Percentiles rank a stretch among this genome's conserved stretches.
Evolutionary conservation across 2,329 filamentous ascomycete species (phyloP).

Genomic region (Trichoderma asperellum): DNA sequence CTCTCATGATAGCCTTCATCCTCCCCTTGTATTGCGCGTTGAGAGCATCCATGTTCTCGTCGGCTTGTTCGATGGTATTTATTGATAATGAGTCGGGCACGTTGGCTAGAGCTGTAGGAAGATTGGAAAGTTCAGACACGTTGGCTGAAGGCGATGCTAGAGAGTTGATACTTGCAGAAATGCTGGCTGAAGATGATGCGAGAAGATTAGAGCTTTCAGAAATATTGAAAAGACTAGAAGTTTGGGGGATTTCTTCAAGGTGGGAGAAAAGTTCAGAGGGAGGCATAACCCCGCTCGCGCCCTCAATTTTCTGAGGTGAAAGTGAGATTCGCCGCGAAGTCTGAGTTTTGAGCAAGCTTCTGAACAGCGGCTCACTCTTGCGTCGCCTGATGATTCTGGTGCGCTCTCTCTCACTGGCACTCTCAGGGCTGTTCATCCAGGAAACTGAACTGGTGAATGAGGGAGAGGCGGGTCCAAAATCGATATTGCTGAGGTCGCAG

Average conservation of each 20-base stretch:
- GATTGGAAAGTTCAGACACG: neutral
- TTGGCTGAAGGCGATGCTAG: neutral
- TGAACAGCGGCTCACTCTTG: constrained; percentile 43
- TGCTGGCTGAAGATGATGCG: neutral
- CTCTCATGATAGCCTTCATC: neutral
- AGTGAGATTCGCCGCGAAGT: constrained; percentile 36
- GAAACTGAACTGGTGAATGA: constrained; percentile 36
- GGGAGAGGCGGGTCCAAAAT: constrained; percentile 39
- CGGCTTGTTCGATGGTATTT: neutral
- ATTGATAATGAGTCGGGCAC: neutral
- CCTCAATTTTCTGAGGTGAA: constrained; percentile 37
- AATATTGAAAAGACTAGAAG: neutral
- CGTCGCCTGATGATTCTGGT: constrained; percentile 38
- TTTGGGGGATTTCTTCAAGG: neutral
- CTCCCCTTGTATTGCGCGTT: constrained; percentile 1
- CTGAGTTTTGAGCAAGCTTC: constrained; percentile 33
- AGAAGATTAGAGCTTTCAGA: too few relatives aligned
- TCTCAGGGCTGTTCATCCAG: constrained; percentile 36
- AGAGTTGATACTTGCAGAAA: neutral
- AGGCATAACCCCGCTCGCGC: neutral
- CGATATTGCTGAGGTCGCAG: constrained; percentile 30
- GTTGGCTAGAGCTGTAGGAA: neutral
- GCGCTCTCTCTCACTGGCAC: constrained; percentile 33
- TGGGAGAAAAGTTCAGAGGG: neutral
- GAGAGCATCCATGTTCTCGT: constrained; percentile 5